Base-by-base conservation (phyloP, 495 filamentous ascomycete genomes). In the Penicillium soppii region DNA sequence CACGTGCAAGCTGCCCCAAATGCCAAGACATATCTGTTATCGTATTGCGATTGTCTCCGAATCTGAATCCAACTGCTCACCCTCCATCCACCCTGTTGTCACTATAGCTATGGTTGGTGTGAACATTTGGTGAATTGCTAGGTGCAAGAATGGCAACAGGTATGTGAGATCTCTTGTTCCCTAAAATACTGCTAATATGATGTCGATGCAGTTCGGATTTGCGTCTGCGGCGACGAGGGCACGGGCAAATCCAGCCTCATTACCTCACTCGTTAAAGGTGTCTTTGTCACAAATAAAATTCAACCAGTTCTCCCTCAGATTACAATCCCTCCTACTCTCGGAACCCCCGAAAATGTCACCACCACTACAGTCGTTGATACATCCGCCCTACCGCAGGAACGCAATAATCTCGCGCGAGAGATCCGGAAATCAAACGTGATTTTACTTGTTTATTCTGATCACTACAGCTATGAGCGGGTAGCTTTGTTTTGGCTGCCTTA, bases 401-500 rank as follows among this genome's bases (percentile, higher is more conserved):
- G 92, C 42, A 86, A 82, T 50, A 90, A 86, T 15, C 74, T 98
- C 43, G 85, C 90, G 25, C 92, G 92, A 58, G 95, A 97, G 68
- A 92, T 97, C 40, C 86, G 95, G 36, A 95, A 96, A 63, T 91
- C 87, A 56, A 97, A 96, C 64, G 92, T 96, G 42, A 97, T 98
- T 47, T 75, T 97, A n/a, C 81, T 98, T 12, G 92, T 97, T 26
- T 98, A 97, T 65, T 90, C 91, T 43, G 95, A 97, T 64, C 91
- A 97, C 64, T 98, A 97, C 68, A 96, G 92, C 77, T 97, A 97
- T 80, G 95, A 97, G 58, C 82, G 94, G 20, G 92, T 98, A 15
- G 94, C 94, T 13, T 72, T 98, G 15, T 98, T 97, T 67, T 98
- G 94, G 94, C 86, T 96, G 74, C 94, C 94, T 21, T 90, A 96